Base-by-base conservation (phyloP, 1,284 basidiomycete genomes). In the Sutorius eximius region DNA sequence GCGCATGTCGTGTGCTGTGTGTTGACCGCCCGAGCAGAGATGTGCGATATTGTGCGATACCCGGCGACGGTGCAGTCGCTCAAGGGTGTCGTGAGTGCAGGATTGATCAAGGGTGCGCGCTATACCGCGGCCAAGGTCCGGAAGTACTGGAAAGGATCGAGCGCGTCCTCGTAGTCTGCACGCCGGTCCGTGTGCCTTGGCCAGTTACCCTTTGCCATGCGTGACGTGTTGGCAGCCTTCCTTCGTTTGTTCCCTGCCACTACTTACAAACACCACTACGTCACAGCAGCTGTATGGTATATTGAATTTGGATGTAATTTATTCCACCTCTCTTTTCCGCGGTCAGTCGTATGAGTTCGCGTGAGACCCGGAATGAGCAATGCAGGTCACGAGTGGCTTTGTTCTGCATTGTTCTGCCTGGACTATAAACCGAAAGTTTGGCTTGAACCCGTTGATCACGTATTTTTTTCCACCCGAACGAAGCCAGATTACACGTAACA, bases 21-120 rank as follows among this genome's bases (percentile, higher is more conserved):
- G 3, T 27, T 55, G 37, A 49, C 44, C 22, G 20, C 54, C 5
- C 9, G 9, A 33, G 30, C 63, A 92, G 91, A 92, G 72, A 83
- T 93, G 75, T 72, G 77, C 38, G 73, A 75, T 27, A 95, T 95
- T 66, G 93, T 97, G 49, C 80, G 86, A 57, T 80, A 84, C 56
- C 92, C 95, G 5, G 92, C 94, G 11, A 84, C 91, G 5, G 78
- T 91, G 12, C 94, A 98, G 74, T 82, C 88, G 8, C 63, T 91
- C 60, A 98, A 97, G 73, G 95, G 95, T 9, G 69, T 97, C 50
- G 80, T 91, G 18, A 94, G 89, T 52, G 91, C 92, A 6, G 94
- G 94, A 0, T 65, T 89, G 8, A 75, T 79, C 44, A 95, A 95
- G 78, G 92, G 89, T 65, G 58, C 87, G 11, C 82, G 82, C 44